Percentiles rank a stretch among this genome's conserved stretches.
Conservation (phyloP, 345 rosid genomes). For the Erucastrum elatum region DNA sequence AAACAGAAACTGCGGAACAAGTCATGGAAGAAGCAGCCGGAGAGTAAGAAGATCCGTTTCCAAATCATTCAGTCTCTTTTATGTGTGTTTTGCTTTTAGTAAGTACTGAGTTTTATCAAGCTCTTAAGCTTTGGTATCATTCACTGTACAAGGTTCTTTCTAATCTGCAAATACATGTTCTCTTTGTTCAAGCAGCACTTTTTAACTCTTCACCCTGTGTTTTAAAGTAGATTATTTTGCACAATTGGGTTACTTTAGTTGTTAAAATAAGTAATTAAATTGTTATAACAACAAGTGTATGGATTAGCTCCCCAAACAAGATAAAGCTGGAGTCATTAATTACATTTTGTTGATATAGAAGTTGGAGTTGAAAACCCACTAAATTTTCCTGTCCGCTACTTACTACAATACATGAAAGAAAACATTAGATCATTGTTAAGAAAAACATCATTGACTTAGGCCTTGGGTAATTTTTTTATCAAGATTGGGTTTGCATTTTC, state of each 20-base stretch:
- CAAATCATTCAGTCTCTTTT: neutral
- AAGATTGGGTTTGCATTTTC: neutral
- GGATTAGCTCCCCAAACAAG: neutral
- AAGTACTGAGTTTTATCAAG: constrained; percentile 23
- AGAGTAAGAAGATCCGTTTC: neutral
- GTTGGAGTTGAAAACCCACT: neutral
- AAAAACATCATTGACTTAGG: neutral
- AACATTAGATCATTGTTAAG: neutral
- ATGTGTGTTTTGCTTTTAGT: constrained; percentile 15
- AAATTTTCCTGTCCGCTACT: neutral
- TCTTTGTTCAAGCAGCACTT: neutral
- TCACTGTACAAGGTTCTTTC: constrained; percentile 12
- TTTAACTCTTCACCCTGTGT: neutral
- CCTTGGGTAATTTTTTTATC: neutral
- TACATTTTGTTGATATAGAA: neutral
- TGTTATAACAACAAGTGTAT: neutral
- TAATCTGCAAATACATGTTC: neutral
- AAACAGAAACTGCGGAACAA: constrained; percentile 64
- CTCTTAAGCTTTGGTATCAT: constrained; percentile 11
- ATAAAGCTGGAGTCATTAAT: neutral
- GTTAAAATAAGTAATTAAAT: neutral
- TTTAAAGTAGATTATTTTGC: neutral
- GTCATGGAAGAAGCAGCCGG: constrained; percentile 78
- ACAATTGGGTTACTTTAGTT: neutral
- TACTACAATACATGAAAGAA: neutral